Evolutionary conservation across 164 flowering plant genomes (phyloP).

Genomic region (Vitis vinifera): ASM3070453v1 NC_081805.1:6574501-6575000

Average conservation of each 20-base stretch:
- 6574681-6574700: background rate
- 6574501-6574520: conserved; percentile 52
- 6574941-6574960: no score
- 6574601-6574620: conserved; percentile 14
- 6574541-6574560: conserved; percentile 79
- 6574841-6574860: conserved; percentile 25
- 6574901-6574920: background rate
- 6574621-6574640: conserved; percentile 29
- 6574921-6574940: background rate
- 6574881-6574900: conserved; percentile 48
- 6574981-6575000: no score
- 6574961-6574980: no score
- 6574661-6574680: background rate
- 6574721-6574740: conserved; percentile 16
- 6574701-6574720: background rate
- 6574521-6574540: conserved; percentile 80
- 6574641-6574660: background rate
- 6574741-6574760: conserved; percentile 1
- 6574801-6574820: conserved; percentile 34
- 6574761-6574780: conserved; percentile 12
- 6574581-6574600: conserved; percentile 18
- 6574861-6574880: conserved; percentile 16
- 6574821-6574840: conserved; percentile 44
- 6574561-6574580: conserved; percentile 14
- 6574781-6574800: conserved; percentile 13